Base-by-base conservation (phyloP, 1,139 yeast species). In the Citeromyces siamensis region DNA sequence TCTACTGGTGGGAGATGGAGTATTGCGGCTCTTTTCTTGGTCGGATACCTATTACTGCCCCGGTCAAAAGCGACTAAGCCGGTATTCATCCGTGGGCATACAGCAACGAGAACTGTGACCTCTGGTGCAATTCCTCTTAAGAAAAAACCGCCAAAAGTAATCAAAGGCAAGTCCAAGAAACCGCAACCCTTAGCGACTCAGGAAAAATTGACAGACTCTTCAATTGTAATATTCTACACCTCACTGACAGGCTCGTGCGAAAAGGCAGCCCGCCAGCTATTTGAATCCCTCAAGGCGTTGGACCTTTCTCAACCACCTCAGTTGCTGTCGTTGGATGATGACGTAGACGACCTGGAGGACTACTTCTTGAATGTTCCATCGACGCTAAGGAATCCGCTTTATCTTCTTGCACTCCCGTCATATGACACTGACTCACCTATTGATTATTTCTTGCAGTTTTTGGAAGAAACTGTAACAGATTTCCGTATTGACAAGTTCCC, bases 341-440 rank as follows among this genome's bases (percentile, higher is more conserved):
- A 86, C 48, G 64, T 88, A 16, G 84, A 79, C 44, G 95, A 86
- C 55, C 60, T 84, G 40, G 96, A 86, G 50, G 81, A 82, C 41
- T 86, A 73, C 55, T 86, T 86, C 55, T 64, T 83, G 35, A 66
- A 73, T 35, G 75, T 79, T 10, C 83, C 85, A 6, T 46, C 53
- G 6, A 50, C 56, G 20, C 48, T 56, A 20, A 59, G 58, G 6
- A 59, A 64, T 28, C 64, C 73, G 33, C 59, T 83, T n/a, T 86
- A 84, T 49, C 52, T 88, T 18, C 48, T 86, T 44, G 84, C 86
- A 12, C 63, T 86, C 20, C 97, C 97, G 2, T 84, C 95, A 0
- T 86, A 86, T 52, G 96, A 85, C 48, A 82, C 88, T 0, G 96
- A 86, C 55, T 82, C 94, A 2, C 95, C 96, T 8, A 68, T 88